A percentile compares a stretch with the other conserved stretches of the same genome.
Conservation (phyloP, 108 stramenopile species). For the Cyclotella cryptica region DNA sequence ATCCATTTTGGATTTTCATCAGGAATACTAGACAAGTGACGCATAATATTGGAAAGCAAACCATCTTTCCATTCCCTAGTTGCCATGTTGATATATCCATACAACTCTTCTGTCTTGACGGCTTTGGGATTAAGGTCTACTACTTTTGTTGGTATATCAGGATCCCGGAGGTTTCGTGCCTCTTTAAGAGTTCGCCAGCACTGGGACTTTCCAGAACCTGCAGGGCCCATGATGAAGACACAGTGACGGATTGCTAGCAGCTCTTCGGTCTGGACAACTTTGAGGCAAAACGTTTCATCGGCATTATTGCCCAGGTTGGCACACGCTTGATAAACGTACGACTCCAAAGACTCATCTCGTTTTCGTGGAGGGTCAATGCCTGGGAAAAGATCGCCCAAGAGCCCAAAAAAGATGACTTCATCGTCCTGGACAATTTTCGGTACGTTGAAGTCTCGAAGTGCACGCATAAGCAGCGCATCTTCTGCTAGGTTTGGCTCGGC, state of each 20-base stretch:
- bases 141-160: slow-evolving; percentile 53
- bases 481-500: slow-evolving; percentile 60
- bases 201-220: slow-evolving; percentile 79
- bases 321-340: slow-evolving; percentile 49
- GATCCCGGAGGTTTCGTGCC: slow-evolving; percentile 58
- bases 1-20: slow-evolving; percentile 88
- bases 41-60: slow-evolving; percentile 79
- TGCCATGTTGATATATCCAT: slow-evolving; percentile 79
- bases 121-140: slow-evolving; percentile 85
- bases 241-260: slow-evolving; percentile 72
- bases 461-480: slow-evolving; percentile 56
- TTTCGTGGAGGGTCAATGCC: slow-evolving; percentile 63
- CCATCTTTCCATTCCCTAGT: slow-evolving; percentile 90
- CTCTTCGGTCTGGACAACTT: slow-evolving; percentile 68
- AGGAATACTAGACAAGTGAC: slow-evolving; percentile 72
- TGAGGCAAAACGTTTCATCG: slow-evolving; percentile 60
- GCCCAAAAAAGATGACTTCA: slow-evolving; percentile 73
- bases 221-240: slow-evolving; percentile 75
- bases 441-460: slow-evolving; percentile 64
- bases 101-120: slow-evolving; percentile 82
- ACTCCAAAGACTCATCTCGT: slow-evolving; percentile 48
- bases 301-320: slow-evolving; percentile 56
- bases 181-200: slow-evolving; percentile 80
- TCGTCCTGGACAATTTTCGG: slow-evolving; percentile 64
- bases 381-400: slow-evolving; percentile 66